A percentile compares a stretch with the other conserved stretches of the same genome.
Conservation (phyloP, 2,329 filamentous ascomycete species). For the Nothophaeocryptopus gaeumannii region DNA sequence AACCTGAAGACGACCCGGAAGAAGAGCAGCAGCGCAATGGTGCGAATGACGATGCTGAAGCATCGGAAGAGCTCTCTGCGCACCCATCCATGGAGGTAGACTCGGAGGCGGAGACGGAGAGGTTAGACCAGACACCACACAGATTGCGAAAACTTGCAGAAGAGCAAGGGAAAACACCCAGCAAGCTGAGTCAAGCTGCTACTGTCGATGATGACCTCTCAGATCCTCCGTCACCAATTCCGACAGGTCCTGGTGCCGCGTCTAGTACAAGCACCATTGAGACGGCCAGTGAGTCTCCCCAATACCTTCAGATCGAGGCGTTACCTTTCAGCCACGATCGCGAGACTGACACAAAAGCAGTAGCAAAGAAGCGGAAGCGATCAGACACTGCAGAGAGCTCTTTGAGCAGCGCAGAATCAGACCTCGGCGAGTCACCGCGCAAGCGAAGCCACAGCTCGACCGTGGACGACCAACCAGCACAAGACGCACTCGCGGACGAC, state of each 20-base stretch:
- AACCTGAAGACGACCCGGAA: slow-evolving; percentile 74
- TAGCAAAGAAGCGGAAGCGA: slow-evolving; percentile 46
- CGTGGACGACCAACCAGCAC: slow-evolving; percentile 12
- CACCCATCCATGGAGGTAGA: slow-evolving; percentile 50
- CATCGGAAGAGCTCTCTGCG: slow-evolving; percentile 15
- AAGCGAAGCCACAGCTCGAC: slow-evolving; percentile 32
- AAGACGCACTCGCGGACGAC: slow-evolving; percentile 18
- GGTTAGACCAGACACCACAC: slow-evolving; percentile 68
- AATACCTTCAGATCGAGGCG: too few species aligned
- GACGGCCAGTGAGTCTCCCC: slow-evolving; percentile 23
- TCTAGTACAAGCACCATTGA: slow-evolving; percentile 34
- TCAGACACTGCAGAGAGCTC: slow-evolving; percentile 41
- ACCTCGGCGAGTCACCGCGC: slow-evolving; percentile 35
- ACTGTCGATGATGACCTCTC: slow-evolving; percentile 42
- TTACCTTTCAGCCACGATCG: too few species aligned
- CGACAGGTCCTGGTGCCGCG: slow-evolving; percentile 28
- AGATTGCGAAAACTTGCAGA: slow-evolving; percentile 33
- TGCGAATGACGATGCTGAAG: slow-evolving; percentile 1
- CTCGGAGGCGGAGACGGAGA: slow-evolving; percentile 90
- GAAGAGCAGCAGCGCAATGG: slow-evolving; percentile 22
- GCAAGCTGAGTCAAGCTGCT: slow-evolving; percentile 67
- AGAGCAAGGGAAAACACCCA: slow-evolving; percentile 66
- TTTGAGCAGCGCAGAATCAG: slow-evolving; percentile 36
- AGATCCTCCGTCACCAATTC: slow-evolving; percentile 37
- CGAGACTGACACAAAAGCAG: neutral